These are phyloP conservation scores for Neonectria magnoliae DNA, from an alignment of 2,329 filamentous ascomycete genomes.

Conservation along the genomic window DNA sequence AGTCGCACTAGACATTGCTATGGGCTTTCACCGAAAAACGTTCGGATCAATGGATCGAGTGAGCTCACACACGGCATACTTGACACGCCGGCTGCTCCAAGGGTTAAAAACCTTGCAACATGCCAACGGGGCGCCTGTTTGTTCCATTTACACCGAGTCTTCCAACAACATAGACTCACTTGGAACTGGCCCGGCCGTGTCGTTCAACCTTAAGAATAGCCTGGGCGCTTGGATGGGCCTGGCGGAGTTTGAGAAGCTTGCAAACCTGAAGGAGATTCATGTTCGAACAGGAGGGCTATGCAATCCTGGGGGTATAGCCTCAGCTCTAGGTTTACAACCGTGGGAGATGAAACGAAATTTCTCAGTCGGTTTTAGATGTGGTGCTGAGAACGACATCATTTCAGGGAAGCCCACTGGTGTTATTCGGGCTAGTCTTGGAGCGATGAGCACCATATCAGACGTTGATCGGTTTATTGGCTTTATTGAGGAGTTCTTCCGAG, in stretches of 20 bases:
- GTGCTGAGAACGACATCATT: slow-evolving; percentile 82
- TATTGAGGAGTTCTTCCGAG: slow-evolving; percentile 68
- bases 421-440: slow-evolving; percentile 85
- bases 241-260: slow-evolving; percentile 87
- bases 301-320: slow-evolving; percentile 87
- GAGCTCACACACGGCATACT: slow-evolving; percentile 74
- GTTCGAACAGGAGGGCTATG: slow-evolving; percentile 89
- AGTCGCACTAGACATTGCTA: slow-evolving; percentile 79
- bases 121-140: slow-evolving; percentile 72
- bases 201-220: slow-evolving; percentile 82
- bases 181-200: slow-evolving; percentile 77
- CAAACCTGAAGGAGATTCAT: slow-evolving; percentile 81
- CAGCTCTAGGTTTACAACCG: slow-evolving; percentile 75
- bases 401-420: slow-evolving; percentile 88
- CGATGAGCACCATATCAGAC: slow-evolving; percentile 85
- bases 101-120: slow-evolving; percentile 72
- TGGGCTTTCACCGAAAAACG: slow-evolving; percentile 73
- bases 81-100: slow-evolving; percentile 68
- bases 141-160: slow-evolving; percentile 68
- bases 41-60: slow-evolving; percentile 78
- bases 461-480: slow-evolving; percentile 78
- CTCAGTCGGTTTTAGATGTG: slow-evolving; percentile 85
- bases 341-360: slow-evolving; percentile 89
- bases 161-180: slow-evolving; percentile 40
- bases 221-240: slow-evolving; percentile 80